Conservation (phyloP, 1,284 basidiomycete genomes). For the Amylostereum chailletii region DNA sequence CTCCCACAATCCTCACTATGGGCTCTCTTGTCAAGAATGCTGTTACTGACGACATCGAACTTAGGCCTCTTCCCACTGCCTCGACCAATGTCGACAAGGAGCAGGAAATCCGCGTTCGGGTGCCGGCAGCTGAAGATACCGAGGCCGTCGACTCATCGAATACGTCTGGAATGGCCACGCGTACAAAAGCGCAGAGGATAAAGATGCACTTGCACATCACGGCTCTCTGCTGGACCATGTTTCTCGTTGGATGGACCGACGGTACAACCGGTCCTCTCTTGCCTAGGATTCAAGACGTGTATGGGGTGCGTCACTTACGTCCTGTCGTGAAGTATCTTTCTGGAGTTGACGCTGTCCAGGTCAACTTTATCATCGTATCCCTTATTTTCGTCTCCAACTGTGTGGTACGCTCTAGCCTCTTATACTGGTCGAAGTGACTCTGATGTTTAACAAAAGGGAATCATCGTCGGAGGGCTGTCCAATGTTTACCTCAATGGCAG, state of each 20-base stretch:
- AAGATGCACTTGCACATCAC: conserved; percentile 23
- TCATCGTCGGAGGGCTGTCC: conserved; percentile 33
- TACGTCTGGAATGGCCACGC: no score
- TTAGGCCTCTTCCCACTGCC: no score
- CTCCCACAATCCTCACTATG: no score
- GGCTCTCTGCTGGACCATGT: conserved; percentile 29
- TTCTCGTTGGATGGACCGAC: conserved; percentile 53
- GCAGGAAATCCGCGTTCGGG: no score
- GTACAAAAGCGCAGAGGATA: background rate
- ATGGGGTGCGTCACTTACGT: conserved; percentile 26
- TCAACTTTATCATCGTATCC: conserved; percentile 36
- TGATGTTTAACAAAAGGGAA: conserved; percentile 24
- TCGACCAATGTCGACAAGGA: no score
- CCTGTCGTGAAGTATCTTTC: background rate
- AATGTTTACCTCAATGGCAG: conserved; percentile 42
- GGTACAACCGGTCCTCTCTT: conserved; percentile 53
- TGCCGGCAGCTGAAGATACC: no score
- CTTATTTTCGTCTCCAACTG: conserved; percentile 47
- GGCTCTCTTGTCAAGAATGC: no score
- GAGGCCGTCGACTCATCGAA: no score
- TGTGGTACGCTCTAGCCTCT: conserved; percentile 25
- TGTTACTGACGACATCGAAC: no score
- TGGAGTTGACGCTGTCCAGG: conserved; percentile 16
- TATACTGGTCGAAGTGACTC: background rate
- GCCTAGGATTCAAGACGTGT: conserved; percentile 43